Evolutionary conservation across 2,329 filamentous ascomycete genomes (phyloP).

Genomic region (Phialocephala sp.): DNA sequence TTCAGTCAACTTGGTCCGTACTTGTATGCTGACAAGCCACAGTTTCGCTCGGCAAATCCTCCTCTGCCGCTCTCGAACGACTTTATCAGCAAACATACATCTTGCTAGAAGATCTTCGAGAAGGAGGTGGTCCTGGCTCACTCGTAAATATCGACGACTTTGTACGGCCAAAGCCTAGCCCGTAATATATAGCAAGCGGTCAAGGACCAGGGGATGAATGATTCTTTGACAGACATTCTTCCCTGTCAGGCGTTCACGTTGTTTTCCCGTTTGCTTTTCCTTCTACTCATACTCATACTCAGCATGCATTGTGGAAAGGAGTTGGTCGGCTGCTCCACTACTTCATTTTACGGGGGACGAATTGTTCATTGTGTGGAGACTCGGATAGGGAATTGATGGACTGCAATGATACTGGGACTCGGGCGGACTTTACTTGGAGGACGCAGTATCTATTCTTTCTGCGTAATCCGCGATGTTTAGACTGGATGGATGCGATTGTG

Average conservation of each 20-base stretch:
- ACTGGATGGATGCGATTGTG: constrained; percentile 5
- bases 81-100: constrained; percentile 86
- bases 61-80: constrained; percentile 82
- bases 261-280: constrained; percentile 10
- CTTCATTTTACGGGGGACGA: not conserved
- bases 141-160: constrained; percentile 75
- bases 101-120: constrained; percentile 80
- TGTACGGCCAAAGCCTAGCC: constrained; percentile 36
- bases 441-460: not conserved
- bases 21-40: constrained; percentile 36
- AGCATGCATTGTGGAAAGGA: constrained; percentile 35
- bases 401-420: constrained; percentile 9
- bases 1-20: constrained; percentile 14
- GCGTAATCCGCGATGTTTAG: not conserved
- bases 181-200: constrained; percentile 7
- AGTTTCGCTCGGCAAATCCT: constrained; percentile 92
- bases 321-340: constrained; percentile 9
- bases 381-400: constrained; percentile 5
- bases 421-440: constrained; percentile 6
- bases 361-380: constrained; percentile 6
- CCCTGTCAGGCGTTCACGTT: not conserved
- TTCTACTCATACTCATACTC: constrained; percentile 15
- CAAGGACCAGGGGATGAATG: not conserved
- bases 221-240: constrained; percentile 5
- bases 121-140: constrained; percentile 79